Evolutionary conservation across 306 rosid species (phyloP), one percentile per base, ranked within the genome.

Genomic region (Vigna nakashimae): DNA sequence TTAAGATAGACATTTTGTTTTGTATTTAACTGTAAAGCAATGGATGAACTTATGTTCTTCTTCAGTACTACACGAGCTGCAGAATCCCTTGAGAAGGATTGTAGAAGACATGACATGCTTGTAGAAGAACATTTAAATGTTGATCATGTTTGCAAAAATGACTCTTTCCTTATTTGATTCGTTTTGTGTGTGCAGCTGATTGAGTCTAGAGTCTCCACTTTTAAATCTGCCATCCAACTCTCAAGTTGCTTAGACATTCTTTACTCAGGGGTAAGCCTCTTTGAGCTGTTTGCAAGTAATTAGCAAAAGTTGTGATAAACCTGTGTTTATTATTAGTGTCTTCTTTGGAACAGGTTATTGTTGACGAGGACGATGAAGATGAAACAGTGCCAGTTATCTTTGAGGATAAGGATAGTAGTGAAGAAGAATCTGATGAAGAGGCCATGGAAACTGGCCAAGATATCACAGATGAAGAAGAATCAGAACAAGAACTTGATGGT

Each of bases 171-270:
- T 16, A 30, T 5, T 63, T 36, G 32, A 73, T 48, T 30, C 15
- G 67, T 28, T 73, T 71, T 38, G 45, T 86, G 80, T 32, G 38
- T 86, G 79, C 82, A 91, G 91, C 90, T 91, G 50, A 88, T 89
- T 13, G 97, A 89, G 30, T 78, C 94, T 10, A 85, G 94, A 85
- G 81, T 88, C 49, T 91, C 91, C 10, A 89, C 90, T 50, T 85
- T 86, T 59, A 69, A 86, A 13, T 85, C 84, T 2, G 82, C 90
- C 55, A 24, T 88, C 34, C 87, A 84, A 57, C 85, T 91, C 13
- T 88, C 89, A 49, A 89, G 88, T 76, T 81, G 84, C 76, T 69
- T 88, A 71, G 92, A 88, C 86, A 60, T 88, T 60, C 84, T 89
- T 16, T 85, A 70, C 85, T 11, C 87, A 0, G 84, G 79, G 80